Base-by-base conservation (phyloP, 768 basidiomycete genomes). In the Lactifluus piperatus region DNA sequence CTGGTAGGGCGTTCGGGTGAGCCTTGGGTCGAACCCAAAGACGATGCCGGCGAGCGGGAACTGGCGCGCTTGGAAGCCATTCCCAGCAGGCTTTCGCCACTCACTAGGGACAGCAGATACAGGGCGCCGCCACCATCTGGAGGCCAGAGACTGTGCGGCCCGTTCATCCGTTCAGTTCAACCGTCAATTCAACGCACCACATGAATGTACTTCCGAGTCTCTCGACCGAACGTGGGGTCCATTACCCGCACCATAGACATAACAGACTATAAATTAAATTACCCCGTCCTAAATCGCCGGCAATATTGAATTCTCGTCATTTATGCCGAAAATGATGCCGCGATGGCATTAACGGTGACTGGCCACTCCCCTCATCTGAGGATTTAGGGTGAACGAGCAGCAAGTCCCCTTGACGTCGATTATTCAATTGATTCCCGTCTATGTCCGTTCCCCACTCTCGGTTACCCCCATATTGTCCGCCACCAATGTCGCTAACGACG, bases 21-120 rank as follows among this genome's bases (percentile, higher is more conserved):
- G 9, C 6, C 20, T n/a, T 44, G 14, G 29, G 54, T 18, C 13
- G 54, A 51, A n/a, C 30, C n/a, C 46, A 41, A 24, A 5, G 37
- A 49, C 18, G 54, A 49, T 0, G 54, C 50, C 18, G 27, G 54
- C 2, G 59, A 60, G 14, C 32, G 43, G 27, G 59, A 39, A 43
- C 29, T 24, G 22, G 54, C 37, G 41, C 34, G 60, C 37, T 56
- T 56, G 30, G 50, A 34, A 7, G 13, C 55, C 60, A 61, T 61
- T 61, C 20, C 36, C 29, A 26, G 10, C 32, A 34, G 45, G 26
- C n/a, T 48, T 27, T 37, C 36, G 43, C 49, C 32, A 36, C 13
- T 27, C 10, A 11, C 49, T 14, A 34, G 36, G 24, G 43, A 16
- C 43, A 44, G 43, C 43, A 44, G 43, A 22, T 22, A 22, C 20